Base-by-base conservation (phyloP, 2,329 filamentous ascomycete species). In the Herpotrichia juniperi region DNA sequence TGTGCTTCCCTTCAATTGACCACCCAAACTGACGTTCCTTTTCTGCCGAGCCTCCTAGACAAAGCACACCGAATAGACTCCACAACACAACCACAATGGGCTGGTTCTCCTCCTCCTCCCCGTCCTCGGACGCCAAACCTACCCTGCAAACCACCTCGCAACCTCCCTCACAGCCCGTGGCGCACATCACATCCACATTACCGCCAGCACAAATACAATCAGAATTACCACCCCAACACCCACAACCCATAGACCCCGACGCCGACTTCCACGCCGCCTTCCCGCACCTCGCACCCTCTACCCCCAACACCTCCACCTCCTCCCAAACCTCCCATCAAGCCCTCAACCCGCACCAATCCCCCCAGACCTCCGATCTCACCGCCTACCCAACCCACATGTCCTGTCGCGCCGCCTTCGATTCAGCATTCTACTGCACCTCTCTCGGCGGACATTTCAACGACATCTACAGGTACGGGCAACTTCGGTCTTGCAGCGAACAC, bases 401-500 rank as follows among this genome's bases (percentile, higher is more conserved):
- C 67, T 97, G 94, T 80, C 88, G 90, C 46, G 83, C 88, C 55
- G 89, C 92, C 63, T 97, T 99, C 78, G 94, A 99, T 78, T 83
- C 86, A 58, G 93, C 93, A 53, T 97, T 93, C 83, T 91, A 93
- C 80, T 99, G 94, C 82, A 90, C 94, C 71, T 91, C 89, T 0
- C 81, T 96, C 8, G 93, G 91, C 47, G 92, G 93, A 1, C 93
- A 97, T 73, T 96, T 93, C 81, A 92, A 90, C 66, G 87, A 91
- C 66, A 83, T 97, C 31, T 99, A 97, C 80, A 89, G 94, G 32
- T 88, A 91, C 69, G 94, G 94, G 56, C 78, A 81, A 35, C 78
- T 96, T 66, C 85, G 88, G 39, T 82, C 84, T 3, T 99, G 94
- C 80, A 85, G 81, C 56, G 89, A 96, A 61, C 87, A 92, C 57